Conservation (phyloP, 2,329 filamentous ascomycete species). For the Stagonosporopsis cucurbitacearum region DNA sequence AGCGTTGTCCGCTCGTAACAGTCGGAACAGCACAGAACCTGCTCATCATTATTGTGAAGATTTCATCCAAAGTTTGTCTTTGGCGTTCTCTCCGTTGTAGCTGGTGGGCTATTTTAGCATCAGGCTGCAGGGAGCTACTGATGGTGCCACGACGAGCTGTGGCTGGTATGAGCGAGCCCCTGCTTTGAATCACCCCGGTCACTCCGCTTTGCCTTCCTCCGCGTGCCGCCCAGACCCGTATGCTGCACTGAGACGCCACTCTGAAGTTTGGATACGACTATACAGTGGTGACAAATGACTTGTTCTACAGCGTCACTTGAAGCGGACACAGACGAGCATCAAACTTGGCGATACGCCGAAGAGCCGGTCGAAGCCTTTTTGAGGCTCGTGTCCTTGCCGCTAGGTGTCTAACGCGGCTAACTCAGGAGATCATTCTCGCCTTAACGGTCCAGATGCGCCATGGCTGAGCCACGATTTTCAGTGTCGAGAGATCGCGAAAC, state of each 20-base stretch:
- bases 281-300: slow-evolving; percentile 1
- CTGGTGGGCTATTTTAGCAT: slow-evolving; percentile 12
- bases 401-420: slow-evolving; percentile 7
- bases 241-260: neutral
- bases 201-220: slow-evolving; percentile 1
- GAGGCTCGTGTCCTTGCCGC: slow-evolving; percentile 18
- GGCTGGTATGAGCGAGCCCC: slow-evolving; percentile 13
- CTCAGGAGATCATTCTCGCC: slow-evolving; percentile 17
- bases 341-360: slow-evolving; percentile 6
- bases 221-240: neutral
- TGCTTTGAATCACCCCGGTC: neutral
- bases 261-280: neutral
- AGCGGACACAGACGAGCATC: neutral
- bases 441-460: slow-evolving; percentile 21
- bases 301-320: neutral
- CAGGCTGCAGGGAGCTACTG: slow-evolving; percentile 4
- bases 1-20: neutral
- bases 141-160: slow-evolving; percentile 1
- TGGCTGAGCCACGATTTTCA: slow-evolving; percentile 25
- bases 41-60: no score
- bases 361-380: slow-evolving; percentile 7
- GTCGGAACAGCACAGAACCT: neutral
- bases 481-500: slow-evolving; percentile 14
- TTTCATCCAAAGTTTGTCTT: neutral
- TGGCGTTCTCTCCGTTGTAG: slow-evolving; percentile 6